Evolutionary conservation across 2,329 filamentous ascomycete genomes (phyloP).

Genomic region (Fusarium hostae): DNA sequence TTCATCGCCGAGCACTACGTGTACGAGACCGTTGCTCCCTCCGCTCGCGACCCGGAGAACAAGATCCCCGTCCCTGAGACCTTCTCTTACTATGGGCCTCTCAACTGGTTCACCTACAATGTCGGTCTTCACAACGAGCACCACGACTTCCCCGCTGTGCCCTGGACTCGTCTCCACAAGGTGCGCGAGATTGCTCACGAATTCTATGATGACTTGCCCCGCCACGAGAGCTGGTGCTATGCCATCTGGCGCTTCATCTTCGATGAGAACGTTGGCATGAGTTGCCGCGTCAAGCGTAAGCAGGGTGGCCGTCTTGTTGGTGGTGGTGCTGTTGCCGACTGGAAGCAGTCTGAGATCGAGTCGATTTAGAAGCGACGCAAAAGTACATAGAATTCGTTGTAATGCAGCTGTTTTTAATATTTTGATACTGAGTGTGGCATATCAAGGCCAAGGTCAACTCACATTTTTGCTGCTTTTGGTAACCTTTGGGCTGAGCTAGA

Average conservation of each 20-base stretch:
- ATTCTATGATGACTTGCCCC: slow-evolving; percentile 90
- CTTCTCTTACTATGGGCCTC: slow-evolving; percentile 93
- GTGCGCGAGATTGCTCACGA: slow-evolving; percentile 85
- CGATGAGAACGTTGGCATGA: slow-evolving; percentile 89
- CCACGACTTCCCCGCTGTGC: slow-evolving; percentile 96
- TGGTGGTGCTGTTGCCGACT: slow-evolving; percentile 56
- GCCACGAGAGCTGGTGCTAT: slow-evolving; percentile 89
- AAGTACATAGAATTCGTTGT: slow-evolving; percentile 2
- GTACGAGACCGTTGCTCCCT: slow-evolving; percentile 71
- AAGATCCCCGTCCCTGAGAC: slow-evolving; percentile 84
- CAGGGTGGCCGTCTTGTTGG: slow-evolving; percentile 75
- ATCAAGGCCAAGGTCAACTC: background rate
- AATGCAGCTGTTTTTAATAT: slow-evolving; percentile 5
- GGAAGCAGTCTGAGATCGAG: slow-evolving; percentile 77
- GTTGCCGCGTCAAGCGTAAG: slow-evolving; percentile 91
- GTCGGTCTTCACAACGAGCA: slow-evolving; percentile 99
- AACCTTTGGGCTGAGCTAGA: background rate
- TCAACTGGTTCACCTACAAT: slow-evolving; percentile 96
- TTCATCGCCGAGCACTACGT: slow-evolving; percentile 99
- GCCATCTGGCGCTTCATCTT: slow-evolving; percentile 96
- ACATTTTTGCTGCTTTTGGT: background rate
- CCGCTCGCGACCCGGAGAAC: slow-evolving; percentile 67
- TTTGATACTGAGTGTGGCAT: background rate
- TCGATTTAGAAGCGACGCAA: slow-evolving; percentile 55
- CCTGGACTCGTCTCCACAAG: slow-evolving; percentile 86